Conservation (phyloP, 2,329 filamentous ascomycete species). For the Sarocladium strictum region DNA sequence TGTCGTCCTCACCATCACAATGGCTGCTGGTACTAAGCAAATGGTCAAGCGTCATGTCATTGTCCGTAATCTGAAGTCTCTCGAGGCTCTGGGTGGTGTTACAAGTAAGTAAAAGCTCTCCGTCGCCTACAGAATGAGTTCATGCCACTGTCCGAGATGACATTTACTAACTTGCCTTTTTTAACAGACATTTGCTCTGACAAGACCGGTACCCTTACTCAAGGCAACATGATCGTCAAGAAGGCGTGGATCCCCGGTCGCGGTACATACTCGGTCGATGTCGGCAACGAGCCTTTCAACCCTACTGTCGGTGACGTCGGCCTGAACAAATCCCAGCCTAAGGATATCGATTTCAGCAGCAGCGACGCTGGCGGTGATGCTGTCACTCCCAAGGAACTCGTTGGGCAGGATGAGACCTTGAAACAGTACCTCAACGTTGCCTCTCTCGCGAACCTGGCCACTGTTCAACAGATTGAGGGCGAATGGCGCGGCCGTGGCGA, state of each 20-base stretch:
- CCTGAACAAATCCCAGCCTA: constrained; percentile 30
- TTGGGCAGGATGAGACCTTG: constrained; percentile 36
- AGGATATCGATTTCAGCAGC: constrained; percentile 32
- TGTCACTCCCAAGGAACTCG: constrained; percentile 26
- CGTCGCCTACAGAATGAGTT: no score
- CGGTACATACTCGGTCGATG: constrained; percentile 52
- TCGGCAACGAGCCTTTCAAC: constrained; percentile 49
- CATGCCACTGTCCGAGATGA: no score
- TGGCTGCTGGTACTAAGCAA: constrained; percentile 46
- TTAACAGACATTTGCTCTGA: constrained; percentile 41
- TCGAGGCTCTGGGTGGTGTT: constrained; percentile 57
- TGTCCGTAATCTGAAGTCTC: constrained; percentile 43
- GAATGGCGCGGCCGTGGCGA: constrained; percentile 58
- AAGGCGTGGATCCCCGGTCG: constrained; percentile 52
- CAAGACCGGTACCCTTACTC: constrained; percentile 55
- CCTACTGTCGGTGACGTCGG: constrained; percentile 45
- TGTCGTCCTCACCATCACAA: constrained; percentile 53
- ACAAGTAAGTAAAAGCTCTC: constrained; percentile 30
- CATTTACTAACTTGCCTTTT: no score
- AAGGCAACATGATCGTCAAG: constrained; percentile 58
- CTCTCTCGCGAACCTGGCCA: constrained; percentile 50
- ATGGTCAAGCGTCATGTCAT: constrained; percentile 49
- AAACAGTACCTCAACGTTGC: constrained; percentile 52
- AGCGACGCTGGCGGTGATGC: constrained; percentile 20
- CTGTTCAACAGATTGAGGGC: constrained; percentile 36